Evolutionary conservation across 2,329 filamentous ascomycete species (phyloP).

Genomic region (Clonostachys chloroleuca): DNA sequence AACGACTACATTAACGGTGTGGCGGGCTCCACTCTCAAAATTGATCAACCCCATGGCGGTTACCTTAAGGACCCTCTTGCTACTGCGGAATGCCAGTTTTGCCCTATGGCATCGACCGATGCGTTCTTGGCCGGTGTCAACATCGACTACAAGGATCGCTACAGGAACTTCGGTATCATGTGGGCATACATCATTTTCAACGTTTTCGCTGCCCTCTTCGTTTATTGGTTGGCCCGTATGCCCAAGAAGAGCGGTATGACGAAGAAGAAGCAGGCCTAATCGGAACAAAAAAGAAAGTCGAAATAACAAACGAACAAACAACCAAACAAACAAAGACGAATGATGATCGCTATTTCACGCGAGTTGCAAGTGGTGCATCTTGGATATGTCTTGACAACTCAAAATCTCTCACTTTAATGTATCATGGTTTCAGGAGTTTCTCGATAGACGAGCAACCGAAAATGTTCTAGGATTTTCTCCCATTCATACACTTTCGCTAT

Average conservation of each 20-base stretch:
- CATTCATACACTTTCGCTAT: too few species aligned
- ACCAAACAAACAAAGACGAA: too few species aligned
- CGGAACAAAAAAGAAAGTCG: too few species aligned
- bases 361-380: too few species aligned
- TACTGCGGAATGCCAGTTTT: slow-evolving; percentile 50
- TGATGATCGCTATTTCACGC: too few species aligned
- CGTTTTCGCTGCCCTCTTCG: slow-evolving; percentile 43
- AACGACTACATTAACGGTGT: slow-evolving; percentile 40
- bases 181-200: slow-evolving; percentile 58
- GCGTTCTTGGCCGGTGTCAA: slow-evolving; percentile 40
- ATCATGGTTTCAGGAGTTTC: too few species aligned
- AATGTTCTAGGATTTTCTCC: too few species aligned
- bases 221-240: slow-evolving; percentile 52
- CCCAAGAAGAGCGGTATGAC: slow-evolving; percentile 25
- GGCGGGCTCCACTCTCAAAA: not conserved
- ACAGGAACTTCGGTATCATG: slow-evolving; percentile 65
- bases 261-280: slow-evolving; percentile 1
- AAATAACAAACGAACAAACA: too few species aligned
- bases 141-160: slow-evolving; percentile 53
- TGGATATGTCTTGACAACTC: too few species aligned
- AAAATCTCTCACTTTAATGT: too few species aligned
- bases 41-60: slow-evolving; percentile 29
- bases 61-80: slow-evolving; percentile 43
- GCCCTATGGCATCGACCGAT: slow-evolving; percentile 47
- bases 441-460: too few species aligned